Evolutionary conservation across 768 basidiomycete species (phyloP).

Genomic region (Leccinellum albellum): DNA sequence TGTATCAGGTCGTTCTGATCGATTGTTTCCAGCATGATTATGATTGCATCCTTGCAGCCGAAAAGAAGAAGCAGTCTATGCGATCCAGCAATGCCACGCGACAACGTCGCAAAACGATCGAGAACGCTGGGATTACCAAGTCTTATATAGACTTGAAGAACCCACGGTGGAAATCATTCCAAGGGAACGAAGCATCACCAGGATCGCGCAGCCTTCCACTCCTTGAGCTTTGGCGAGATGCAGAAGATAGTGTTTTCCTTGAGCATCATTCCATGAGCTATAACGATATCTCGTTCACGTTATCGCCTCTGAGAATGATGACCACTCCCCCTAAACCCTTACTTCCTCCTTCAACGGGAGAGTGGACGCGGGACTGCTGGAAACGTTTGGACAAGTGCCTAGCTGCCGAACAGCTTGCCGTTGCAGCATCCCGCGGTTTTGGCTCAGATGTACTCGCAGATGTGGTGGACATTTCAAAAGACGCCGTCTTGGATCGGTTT

Average conservation of each 20-base stretch:
- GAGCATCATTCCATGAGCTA: slow-evolving; percentile 22
- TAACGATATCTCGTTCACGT: slow-evolving; percentile 12
- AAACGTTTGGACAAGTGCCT: slow-evolving; percentile 76
- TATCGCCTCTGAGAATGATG: slow-evolving; percentile 15
- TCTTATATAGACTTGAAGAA: slow-evolving; percentile 8
- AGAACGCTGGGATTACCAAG: slow-evolving; percentile 31
- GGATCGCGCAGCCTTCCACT: slow-evolving; percentile 34
- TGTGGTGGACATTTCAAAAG: slow-evolving; percentile 49
- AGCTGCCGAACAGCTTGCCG: slow-evolving; percentile 60
- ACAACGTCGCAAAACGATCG: slow-evolving; percentile 36
- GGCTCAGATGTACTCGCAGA: slow-evolving; percentile 42
- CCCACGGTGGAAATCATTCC: slow-evolving; percentile 12
- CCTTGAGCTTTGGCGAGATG: slow-evolving; percentile 28
- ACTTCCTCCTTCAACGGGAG: slow-evolving; percentile 15
- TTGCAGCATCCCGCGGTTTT: slow-evolving; percentile 34
- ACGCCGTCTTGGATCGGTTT: slow-evolving; percentile 62
- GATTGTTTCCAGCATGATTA: slow-evolving; percentile 65
- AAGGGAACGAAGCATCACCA: slow-evolving; percentile 14
- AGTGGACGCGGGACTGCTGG: slow-evolving; percentile 79
- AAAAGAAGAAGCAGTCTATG: slow-evolving; percentile 24
- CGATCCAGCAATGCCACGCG: slow-evolving; percentile 34
- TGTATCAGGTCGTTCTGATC: neutral
- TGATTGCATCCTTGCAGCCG: slow-evolving; percentile 58
- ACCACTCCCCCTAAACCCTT: neutral
- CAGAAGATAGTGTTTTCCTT: slow-evolving; percentile 28